Evolutionary conservation across 2,329 filamentous ascomycete genomes (phyloP), one percentile per base, ranked within the genome.

Genomic region (Ophiostoma fasciatum): DNA sequence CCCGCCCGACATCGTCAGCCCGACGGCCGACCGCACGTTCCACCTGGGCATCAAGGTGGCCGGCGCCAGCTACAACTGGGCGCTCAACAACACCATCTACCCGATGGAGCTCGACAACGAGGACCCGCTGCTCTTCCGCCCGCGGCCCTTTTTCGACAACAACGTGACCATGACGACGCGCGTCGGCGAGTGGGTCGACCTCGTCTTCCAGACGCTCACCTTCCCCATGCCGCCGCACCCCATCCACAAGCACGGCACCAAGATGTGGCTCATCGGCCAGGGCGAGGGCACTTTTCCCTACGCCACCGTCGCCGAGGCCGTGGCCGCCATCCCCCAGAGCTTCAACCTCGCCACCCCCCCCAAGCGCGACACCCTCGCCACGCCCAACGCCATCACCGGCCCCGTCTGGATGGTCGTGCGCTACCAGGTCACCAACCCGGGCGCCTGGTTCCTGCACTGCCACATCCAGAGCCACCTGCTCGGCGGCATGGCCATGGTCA

Each of bases 221-320:
- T 51, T 53, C 4, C 54, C 64, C 7, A 66, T 71, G 46, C 69
- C 64, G 5, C 57, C 66, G 9, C 74, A 78, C 40, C 67, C 71
- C 0, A 68, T 78, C 34, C 74, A 78, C 60, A 76, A 76, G 56
- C 74, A 78, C 52, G 64, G 66, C 31, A 71, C 66, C 46, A 74
- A 72, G 48, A 71, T 68, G 54, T 76, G 62, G 45, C 53, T 64
- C 15, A 60, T 78, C 23, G 74, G 73, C 1, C 39, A 53, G 0
- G 73, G 71, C 2, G 45, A 44, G 0, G 68, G 69, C 0, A 37
- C 43, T 1, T 78, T 69, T 48, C 61, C 55, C 11, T 78, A 66
- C 59, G 50, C 48, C 3, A 62, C 59, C 1, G 65, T 76, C 0
- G 64, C 60, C 0, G 66, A 73, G 37, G 73, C 73, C 0, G 53